Evolutionary conservation across 148 eudicot genomes (phyloP), one percentile per base, ranked within the genome.

Genomic region (Vaccinium corymbosum): DNA sequence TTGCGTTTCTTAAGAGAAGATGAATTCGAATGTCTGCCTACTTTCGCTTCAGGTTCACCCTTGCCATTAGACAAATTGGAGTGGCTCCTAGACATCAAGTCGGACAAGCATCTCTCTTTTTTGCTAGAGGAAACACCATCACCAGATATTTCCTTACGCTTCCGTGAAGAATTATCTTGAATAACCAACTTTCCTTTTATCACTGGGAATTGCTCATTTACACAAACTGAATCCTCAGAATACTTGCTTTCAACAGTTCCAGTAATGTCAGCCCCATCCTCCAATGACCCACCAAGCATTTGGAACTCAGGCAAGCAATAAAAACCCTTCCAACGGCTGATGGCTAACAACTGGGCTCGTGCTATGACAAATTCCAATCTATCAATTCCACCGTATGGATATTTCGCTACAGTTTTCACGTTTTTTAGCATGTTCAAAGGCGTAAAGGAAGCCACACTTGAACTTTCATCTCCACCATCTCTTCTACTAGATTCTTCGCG

Each of bases 261-360:
- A 1, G 61, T 80, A 72, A 83, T 80, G 77, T 83, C 84, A 83
- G 83, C 86, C 84, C 82, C 90, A 81, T 89, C 83, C 72, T 84
- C 91, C 85, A 86, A 84, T 29, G 81, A 71, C 20, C 85, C 90
- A 80, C 77, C 79, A 83, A 86, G 76, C 66, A 79, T 80, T 82
- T 87, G 82, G 74, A 90, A 84, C 78, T 85, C 82, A 2, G 94
- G 92, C 35, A 91, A 84, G 85, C 87, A 86, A 86, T 84, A 53
- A 81, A 82, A 78, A n/a, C 94, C 95, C 85, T 92, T 95, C 92
- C 94, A 92, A 51, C 94, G 89, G 82, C 88, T 89, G 82, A 89
- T 92, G 27, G 98, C 94, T 81, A 89, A 83, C 83, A 91, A 83
- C 75, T 90, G 93, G 59, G 94, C 92, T 75, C 84, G 88, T 74